Conservation (phyloP, 2,329 filamentous ascomycete genomes). For the Nannizziopsis barbatae region DNA sequence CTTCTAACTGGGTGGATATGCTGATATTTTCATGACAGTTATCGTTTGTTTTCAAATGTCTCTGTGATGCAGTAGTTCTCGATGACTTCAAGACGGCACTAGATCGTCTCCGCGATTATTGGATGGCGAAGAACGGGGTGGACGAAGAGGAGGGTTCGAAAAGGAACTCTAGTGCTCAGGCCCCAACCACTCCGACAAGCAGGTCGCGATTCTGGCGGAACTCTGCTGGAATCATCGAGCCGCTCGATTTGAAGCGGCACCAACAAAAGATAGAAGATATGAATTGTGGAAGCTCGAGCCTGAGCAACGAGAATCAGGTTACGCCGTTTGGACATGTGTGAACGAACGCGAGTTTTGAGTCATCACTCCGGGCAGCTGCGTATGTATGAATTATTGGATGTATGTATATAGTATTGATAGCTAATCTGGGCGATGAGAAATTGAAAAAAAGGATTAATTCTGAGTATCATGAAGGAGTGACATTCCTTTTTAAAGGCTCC, state of each 20-base stretch:
- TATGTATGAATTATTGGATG: background rate
- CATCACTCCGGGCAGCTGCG: background rate
- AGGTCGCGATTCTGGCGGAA: slow-evolving; percentile 5
- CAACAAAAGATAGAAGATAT: slow-evolving; percentile 1
- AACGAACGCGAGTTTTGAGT: background rate
- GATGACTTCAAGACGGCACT: slow-evolving; percentile 56
- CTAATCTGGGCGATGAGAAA: too few species aligned
- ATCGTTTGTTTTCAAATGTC: slow-evolving; percentile 54
- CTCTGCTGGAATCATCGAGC: slow-evolving; percentile 5
- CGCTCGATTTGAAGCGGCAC: slow-evolving; percentile 8
- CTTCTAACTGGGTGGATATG: background rate
- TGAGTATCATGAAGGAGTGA: too few species aligned
- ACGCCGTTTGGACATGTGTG: slow-evolving; percentile 9
- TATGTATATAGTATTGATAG: background rate
- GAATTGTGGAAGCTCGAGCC: slow-evolving; percentile 5
- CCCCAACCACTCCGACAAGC: background rate
- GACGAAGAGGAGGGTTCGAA: slow-evolving; percentile 12
- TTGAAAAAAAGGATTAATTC: too few species aligned
- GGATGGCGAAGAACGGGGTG: slow-evolving; percentile 23
- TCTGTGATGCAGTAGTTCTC: slow-evolving; percentile 55
- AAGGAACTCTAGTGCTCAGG: background rate
- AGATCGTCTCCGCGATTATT: slow-evolving; percentile 29
- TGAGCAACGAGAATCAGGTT: slow-evolving; percentile 7
- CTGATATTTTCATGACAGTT: slow-evolving; percentile 24
- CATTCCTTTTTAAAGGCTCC: too few species aligned